Evolutionary conservation across 2,329 filamentous ascomycete genomes (phyloP).

Genomic region (Paracoccidioides brasiliensis): DNA sequence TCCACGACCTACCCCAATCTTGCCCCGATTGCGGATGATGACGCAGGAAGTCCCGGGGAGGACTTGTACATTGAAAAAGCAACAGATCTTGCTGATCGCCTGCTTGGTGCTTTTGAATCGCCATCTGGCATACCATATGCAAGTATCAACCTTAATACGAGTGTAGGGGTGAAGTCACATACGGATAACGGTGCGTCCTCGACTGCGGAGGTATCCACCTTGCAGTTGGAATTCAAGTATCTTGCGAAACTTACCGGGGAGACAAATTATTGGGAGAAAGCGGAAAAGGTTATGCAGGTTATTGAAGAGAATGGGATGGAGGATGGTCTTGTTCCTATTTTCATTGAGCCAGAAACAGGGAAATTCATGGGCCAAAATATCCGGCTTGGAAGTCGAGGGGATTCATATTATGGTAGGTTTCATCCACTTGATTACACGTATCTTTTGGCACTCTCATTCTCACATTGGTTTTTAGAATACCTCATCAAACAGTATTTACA

Average conservation of each 20-base stretch:
- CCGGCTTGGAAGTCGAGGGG: conserved; percentile 80
- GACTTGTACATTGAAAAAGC: conserved; percentile 95
- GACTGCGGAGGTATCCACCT: conserved; percentile 79
- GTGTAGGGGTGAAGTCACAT: conserved; percentile 66
- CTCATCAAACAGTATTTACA: conserved; percentile 97
- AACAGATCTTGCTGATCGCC: conserved; percentile 75
- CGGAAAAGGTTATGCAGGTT: conserved; percentile 81
- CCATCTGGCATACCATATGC: conserved; percentile 77
- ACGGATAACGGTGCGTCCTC: conserved; percentile 78
- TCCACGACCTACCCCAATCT: conserved; percentile 69
- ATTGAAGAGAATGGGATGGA: conserved; percentile 67
- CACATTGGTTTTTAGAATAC: conserved; percentile 49
- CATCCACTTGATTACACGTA: neutral
- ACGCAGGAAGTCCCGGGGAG: conserved; percentile 60
- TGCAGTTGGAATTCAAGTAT: conserved; percentile 97
- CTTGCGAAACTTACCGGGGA: conserved; percentile 89
- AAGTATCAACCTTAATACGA: conserved; percentile 73
- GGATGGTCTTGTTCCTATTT: conserved; percentile 85
- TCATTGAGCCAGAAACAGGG: conserved; percentile 66
- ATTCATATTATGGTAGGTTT: conserved; percentile 69
- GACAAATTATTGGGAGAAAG: conserved; percentile 79
- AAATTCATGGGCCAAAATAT: conserved; percentile 75
- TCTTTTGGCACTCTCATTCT: neutral
- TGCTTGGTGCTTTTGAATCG: conserved; percentile 80
- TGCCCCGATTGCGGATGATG: conserved; percentile 59